These are phyloP conservation scores for Viola pubescens DNA, from an alignment of 441 rosid species.

Conservation along the genomic window DNA sequence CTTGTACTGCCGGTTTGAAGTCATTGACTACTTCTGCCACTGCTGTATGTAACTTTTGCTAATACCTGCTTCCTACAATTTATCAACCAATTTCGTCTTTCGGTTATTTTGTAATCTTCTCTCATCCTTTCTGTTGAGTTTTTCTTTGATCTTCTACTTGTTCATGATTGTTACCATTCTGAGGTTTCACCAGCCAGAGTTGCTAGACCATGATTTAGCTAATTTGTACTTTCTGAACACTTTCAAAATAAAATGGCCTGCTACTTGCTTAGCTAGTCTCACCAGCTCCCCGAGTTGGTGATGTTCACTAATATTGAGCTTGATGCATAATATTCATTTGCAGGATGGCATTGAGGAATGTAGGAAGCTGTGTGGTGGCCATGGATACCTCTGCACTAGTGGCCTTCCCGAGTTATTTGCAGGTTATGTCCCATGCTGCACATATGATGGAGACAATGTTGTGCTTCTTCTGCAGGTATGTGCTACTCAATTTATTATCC, in stretches of 20 bases:
- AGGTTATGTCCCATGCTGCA: slow-evolving; percentile 84
- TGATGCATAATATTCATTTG: slow-evolving; percentile 12
- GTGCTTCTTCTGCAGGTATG: slow-evolving; percentile 82
- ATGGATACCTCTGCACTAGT: slow-evolving; percentile 85
- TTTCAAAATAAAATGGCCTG: background rate
- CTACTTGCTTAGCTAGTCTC: background rate
- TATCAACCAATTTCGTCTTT: background rate
- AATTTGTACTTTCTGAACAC: too few species aligned
- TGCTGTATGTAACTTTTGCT: slow-evolving; percentile 50
- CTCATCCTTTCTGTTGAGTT: background rate
- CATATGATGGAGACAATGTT: slow-evolving; percentile 93
- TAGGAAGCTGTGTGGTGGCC: slow-evolving; percentile 95
- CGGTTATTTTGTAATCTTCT: background rate
- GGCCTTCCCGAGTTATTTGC: slow-evolving; percentile 97
- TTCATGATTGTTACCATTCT: background rate
- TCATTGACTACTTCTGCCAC: slow-evolving; percentile 87
- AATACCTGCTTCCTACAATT: slow-evolving; percentile 1
- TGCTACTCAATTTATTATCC: slow-evolving; percentile 6
- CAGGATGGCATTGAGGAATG: slow-evolving; percentile 99
- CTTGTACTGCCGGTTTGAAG: slow-evolving; percentile 97
- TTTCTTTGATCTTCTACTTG: background rate
- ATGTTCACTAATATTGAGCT: background rate
- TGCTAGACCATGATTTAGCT: background rate
- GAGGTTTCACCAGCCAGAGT: slow-evolving; percentile 5
- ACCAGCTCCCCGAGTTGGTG: background rate